A percentile compares a stretch with the other conserved stretches of the same genome.
Evolutionary conservation across 805 yeast species (phyloP).

Genomic region (Metschnikowia continentalis): DNA sequence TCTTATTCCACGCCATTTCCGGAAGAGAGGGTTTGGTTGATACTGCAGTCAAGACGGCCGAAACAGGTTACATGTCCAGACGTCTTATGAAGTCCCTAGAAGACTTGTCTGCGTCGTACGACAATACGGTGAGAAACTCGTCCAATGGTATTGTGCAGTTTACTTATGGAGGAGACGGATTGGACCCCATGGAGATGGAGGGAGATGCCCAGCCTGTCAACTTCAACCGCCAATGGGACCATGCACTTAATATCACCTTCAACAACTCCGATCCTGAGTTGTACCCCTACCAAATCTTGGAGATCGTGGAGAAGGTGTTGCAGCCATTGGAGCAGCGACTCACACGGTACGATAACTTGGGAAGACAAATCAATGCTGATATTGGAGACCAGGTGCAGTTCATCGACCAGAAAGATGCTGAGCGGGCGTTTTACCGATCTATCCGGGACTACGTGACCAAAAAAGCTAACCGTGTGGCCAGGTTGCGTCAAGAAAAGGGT

Average conservation of each 20-base stretch:
- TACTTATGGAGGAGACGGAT: slow-evolving; percentile 97
- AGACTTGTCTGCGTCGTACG: slow-evolving; percentile 91
- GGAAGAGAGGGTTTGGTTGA: slow-evolving; percentile 99
- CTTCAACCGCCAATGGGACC: slow-evolving; percentile 92
- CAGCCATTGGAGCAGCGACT: slow-evolving; percentile 57
- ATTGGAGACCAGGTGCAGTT: slow-evolving; percentile 51
- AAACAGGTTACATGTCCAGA: slow-evolving; percentile 98
- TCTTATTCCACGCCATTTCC: slow-evolving; percentile 99
- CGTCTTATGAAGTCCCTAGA: slow-evolving; percentile 96
- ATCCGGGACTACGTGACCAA: slow-evolving; percentile 57
- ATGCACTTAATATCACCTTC: slow-evolving; percentile 72
- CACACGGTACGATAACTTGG: slow-evolving; percentile 69
- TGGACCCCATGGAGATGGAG: slow-evolving; percentile 98
- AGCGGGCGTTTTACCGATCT: slow-evolving; percentile 77
- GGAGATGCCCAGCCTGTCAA: slow-evolving; percentile 97
- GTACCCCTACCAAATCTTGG: slow-evolving; percentile 65
- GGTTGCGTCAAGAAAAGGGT: slow-evolving; percentile 51
- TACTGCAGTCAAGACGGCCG: slow-evolving; percentile 99
- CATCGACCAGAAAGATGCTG: slow-evolving; percentile 85
- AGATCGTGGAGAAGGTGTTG: slow-evolving; percentile 52
- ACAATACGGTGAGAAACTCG: slow-evolving; percentile 91
- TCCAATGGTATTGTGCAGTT: slow-evolving; percentile 96
- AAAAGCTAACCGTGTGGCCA: slow-evolving; percentile 56
- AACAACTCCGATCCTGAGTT: slow-evolving; percentile 51
- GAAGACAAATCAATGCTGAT: slow-evolving; percentile 44